Conservation (phyloP, 2,329 filamentous ascomycete species). For the Colletotrichum cordylinicola region DNA sequence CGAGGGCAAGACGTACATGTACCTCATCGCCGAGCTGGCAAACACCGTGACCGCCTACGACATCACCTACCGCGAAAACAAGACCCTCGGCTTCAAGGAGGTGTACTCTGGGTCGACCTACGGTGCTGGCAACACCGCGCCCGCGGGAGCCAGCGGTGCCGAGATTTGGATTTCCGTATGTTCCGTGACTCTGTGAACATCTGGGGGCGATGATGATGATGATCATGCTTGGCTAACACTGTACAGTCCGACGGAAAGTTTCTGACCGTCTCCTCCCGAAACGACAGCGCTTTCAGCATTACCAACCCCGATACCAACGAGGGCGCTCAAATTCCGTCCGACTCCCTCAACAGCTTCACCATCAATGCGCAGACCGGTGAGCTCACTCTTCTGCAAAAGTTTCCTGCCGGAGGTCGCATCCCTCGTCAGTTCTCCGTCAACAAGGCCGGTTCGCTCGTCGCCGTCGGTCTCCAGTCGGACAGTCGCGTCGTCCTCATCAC, state of each 20-base stretch:
- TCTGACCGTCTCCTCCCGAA: conserved; percentile 72
- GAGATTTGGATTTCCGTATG: conserved; percentile 66
- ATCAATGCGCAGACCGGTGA: conserved; percentile 60
- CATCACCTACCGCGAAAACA: conserved; percentile 53
- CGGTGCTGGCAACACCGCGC: conserved; percentile 45
- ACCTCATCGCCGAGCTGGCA: conserved; percentile 65
- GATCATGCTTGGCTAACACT: neutral
- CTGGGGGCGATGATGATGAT: neutral
- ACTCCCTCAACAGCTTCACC: conserved; percentile 68
- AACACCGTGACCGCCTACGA: conserved; percentile 63
- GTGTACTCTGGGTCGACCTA: conserved; percentile 55
- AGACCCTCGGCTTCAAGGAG: conserved; percentile 48
- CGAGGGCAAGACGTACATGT: conserved; percentile 56
- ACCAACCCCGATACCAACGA: conserved; percentile 48
- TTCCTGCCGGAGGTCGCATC: conserved; percentile 67
- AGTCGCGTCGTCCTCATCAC: conserved; percentile 65
- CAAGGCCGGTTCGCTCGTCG: conserved; percentile 66
- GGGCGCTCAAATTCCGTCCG: conserved; percentile 52
- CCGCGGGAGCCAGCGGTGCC: conserved; percentile 50
- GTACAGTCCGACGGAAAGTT: conserved; percentile 63
- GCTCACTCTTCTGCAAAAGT: conserved; percentile 60
- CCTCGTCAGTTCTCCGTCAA: conserved; percentile 75
- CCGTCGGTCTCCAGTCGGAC: conserved; percentile 69
- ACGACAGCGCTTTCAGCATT: conserved; percentile 60
- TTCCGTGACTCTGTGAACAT: conserved; percentile 20